These are phyloP conservation scores for Leucosporidium creatinivorum DNA, from an alignment of 768 basidiomycete species.

Conservation along the genomic window DNA sequence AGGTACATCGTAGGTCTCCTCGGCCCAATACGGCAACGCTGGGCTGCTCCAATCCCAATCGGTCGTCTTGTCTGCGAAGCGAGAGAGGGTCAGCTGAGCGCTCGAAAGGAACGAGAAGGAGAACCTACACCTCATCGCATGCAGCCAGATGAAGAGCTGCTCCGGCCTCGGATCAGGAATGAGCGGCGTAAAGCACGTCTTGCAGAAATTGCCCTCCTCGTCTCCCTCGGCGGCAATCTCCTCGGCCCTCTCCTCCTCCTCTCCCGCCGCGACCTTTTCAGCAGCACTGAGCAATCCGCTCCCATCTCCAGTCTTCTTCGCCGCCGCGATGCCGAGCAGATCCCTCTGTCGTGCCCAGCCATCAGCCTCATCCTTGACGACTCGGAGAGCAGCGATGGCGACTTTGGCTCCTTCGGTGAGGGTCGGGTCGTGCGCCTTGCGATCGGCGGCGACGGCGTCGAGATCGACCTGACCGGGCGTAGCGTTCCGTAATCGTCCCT, in stretches of 20 bases:
- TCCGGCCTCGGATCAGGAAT: conserved; percentile 90
- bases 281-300: background rate
- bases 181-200: conserved; percentile 83
- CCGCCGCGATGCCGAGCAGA: conserved; percentile 52
- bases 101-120: conserved; percentile 8
- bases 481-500: conserved; percentile 1
- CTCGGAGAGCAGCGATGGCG: conserved; percentile 69
- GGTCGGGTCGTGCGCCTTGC: conserved; percentile 55
- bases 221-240: background rate
- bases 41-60: conserved; percentile 70
- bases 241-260: background rate
- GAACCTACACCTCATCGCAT: conserved; percentile 60
- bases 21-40: conserved; percentile 82
- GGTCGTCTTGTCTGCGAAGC: conserved; percentile 54
- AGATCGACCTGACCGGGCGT: background rate
- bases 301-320: background rate
- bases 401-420: conserved; percentile 67
- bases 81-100: background rate
- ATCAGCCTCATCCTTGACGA: conserved; percentile 83
- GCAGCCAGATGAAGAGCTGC: conserved; percentile 88
- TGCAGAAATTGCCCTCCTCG: conserved; percentile 53
- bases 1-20: conserved; percentile 38
- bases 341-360: conserved; percentile 86
- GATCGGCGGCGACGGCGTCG: conserved; percentile 27
- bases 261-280: conserved; percentile 1